Evolutionary conservation across 2,329 filamentous ascomycete species (phyloP), one percentile per base, ranked within the genome.

Genomic region (Leptosphaerulina australis): DNA sequence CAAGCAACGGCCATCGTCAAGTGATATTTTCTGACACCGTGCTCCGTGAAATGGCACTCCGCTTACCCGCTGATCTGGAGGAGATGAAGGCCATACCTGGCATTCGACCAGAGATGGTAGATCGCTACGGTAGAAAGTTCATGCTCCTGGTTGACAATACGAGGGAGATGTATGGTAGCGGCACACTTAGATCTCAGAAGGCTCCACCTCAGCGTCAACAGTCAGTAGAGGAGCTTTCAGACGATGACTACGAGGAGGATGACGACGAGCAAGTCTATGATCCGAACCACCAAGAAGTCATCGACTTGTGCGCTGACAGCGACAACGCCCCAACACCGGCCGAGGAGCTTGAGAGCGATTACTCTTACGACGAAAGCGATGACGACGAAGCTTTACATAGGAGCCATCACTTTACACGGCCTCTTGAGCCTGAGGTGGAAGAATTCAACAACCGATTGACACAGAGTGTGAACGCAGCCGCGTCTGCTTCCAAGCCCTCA

Each of bases 1-100:
- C 84, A 55, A 76, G 77, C 18, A 82, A 83, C 40, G 76, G 77
- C 4, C 71, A 88, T 24, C 80, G 83, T 7, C 76, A 78, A 17
- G 79, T 81, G 3, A 79, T 80, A 0, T 94, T 94, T 66, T 85
- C 84, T 0, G 86, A 91, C 53, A 79, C 78, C 17, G 79, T 90
- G 11, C 80, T 91, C 40, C 83, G 86, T 26, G 82, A 87, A 59
- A 92, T 94, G 87, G 86, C 83, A 10, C 83, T 91, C 39, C 73
- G 78, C 25, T 88, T 88, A 78, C 88, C 88, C 0, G 78, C 76
- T 6, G 83, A 78, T 7, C 63, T 83, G 8, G 79, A 82, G 12
- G 76, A 84, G 49, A 88, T 94, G 84, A 75, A 73, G 24, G 70
- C 72, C 7, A 88, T 93, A 38, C 79, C 79, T 0, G 82, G 81